Evolutionary conservation across 2,329 filamentous ascomycete genomes (phyloP).

Genomic region (Paecilomyces sp.): DNA sequence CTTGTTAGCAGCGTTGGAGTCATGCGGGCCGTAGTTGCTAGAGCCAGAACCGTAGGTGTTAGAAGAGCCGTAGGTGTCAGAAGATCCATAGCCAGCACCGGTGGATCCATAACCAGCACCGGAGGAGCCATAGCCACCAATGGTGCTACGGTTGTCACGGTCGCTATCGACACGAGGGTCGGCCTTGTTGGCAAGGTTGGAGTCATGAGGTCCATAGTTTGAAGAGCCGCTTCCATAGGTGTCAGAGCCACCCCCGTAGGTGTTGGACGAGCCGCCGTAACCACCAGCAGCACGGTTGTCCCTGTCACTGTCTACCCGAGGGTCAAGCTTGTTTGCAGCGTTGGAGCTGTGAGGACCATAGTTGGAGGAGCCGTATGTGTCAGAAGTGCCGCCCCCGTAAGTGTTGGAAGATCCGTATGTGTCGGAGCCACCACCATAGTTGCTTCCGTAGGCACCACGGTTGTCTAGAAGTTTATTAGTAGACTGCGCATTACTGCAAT

Average conservation of each 20-base stretch:
- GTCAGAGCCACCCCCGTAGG: slow-evolving; percentile 1
- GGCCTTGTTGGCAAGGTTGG: slow-evolving; percentile 31
- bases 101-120: too few species aligned
- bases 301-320: slow-evolving; percentile 38
- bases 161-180: slow-evolving; percentile 27
- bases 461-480: not conserved
- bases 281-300: slow-evolving; percentile 5
- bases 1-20: slow-evolving; percentile 41
- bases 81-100: too few species aligned
- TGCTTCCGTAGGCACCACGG: not conserved
- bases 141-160: slow-evolving; percentile 1
- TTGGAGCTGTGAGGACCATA: slow-evolving; percentile 38
- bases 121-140: not conserved
- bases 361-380: slow-evolving; percentile 1
- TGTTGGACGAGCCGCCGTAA: not conserved
- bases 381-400: slow-evolving; percentile 1
- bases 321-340: slow-evolving; percentile 45
- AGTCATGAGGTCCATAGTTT: slow-evolving; percentile 26
- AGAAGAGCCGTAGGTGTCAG: not conserved
- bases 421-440: too few species aligned
- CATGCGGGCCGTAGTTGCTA: slow-evolving; percentile 32
- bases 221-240: slow-evolving; percentile 4
- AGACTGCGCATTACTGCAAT: not conserved
- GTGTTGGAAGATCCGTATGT: not conserved
- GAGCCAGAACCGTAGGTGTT: not conserved